phyloP scores from a whole-genome alignment of 768 basidiomycete genomes.

The Kwoniella botswanensis region DNA sequence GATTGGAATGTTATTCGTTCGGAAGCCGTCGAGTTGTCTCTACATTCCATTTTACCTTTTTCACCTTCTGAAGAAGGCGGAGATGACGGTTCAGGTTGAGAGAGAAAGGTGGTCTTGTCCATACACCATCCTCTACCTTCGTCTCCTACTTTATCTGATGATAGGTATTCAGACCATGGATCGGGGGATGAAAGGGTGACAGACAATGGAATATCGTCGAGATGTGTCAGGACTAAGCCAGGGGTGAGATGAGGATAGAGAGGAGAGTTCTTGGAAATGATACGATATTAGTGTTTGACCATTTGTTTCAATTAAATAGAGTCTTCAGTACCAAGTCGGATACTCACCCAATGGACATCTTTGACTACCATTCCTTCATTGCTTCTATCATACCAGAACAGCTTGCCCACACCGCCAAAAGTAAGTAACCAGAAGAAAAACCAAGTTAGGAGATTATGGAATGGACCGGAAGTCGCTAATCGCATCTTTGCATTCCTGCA shows the following conservation, averaged over 20 bases:
- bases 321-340: no score
- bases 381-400: constrained; percentile 67
- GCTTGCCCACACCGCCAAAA: constrained; percentile 49
- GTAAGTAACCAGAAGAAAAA: constrained; percentile 41
- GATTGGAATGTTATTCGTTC: constrained; percentile 58
- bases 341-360: constrained; percentile 63
- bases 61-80: background rate
- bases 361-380: constrained; percentile 66
- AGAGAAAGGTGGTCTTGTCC: constrained; percentile 9
- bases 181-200: constrained; percentile 1
- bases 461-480: constrained; percentile 74
- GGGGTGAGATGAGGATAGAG: constrained; percentile 65
- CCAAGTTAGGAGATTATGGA: constrained; percentile 74
- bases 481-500: constrained; percentile 59
- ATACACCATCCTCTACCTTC: constrained; percentile 69
- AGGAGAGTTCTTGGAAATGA: constrained; percentile 65
- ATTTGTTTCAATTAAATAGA: no score
- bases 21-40: constrained; percentile 57
- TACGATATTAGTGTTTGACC: constrained; percentile 1
- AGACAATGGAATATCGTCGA: constrained; percentile 66
- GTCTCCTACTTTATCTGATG: constrained; percentile 53
- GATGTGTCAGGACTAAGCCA: constrained; percentile 67
- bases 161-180: constrained; percentile 53
- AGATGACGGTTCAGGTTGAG: constrained; percentile 2
- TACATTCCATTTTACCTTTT: background rate